phyloP scores from a whole-genome alignment of 2,329 filamentous ascomycete genomes.

The Trichoderma guizhouense region DNA sequence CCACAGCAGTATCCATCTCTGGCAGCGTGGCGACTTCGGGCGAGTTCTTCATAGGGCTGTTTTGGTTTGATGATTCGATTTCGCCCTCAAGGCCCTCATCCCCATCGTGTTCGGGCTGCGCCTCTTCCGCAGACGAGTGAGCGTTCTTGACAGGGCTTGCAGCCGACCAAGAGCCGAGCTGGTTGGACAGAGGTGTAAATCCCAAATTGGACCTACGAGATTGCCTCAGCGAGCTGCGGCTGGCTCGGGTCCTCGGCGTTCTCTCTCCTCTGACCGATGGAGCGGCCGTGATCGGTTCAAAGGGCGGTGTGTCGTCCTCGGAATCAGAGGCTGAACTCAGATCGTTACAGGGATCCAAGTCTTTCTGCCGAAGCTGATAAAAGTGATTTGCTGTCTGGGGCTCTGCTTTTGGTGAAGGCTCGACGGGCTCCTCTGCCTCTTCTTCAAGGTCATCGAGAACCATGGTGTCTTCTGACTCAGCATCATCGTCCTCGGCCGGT shows the following conservation, averaged over 20 bases:
- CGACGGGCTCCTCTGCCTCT: slow-evolving; percentile 20
- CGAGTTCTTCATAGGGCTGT: slow-evolving; percentile 42
- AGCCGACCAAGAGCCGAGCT: slow-evolving; percentile 61
- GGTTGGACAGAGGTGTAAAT: slow-evolving; percentile 62
- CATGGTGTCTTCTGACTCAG: slow-evolving; percentile 24
- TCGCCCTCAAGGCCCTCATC: neutral
- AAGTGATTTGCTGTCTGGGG: slow-evolving; percentile 23
- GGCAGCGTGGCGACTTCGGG: slow-evolving; percentile 1
- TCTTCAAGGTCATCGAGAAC: slow-evolving; percentile 23
- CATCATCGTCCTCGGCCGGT: slow-evolving; percentile 18
- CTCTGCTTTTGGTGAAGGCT: slow-evolving; percentile 12
- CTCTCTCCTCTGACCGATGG: slow-evolving; percentile 36
- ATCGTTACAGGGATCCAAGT: slow-evolving; percentile 42
- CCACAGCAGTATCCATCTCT: slow-evolving; percentile 1
- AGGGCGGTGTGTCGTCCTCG: slow-evolving; percentile 47
- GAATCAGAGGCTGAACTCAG: slow-evolving; percentile 52
- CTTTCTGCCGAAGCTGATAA: slow-evolving; percentile 45
- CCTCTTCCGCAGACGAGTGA: neutral
- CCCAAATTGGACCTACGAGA: slow-evolving; percentile 40
- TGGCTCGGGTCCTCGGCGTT: slow-evolving; percentile 23
- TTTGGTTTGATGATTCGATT: slow-evolving; percentile 24
- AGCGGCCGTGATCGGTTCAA: slow-evolving; percentile 38
- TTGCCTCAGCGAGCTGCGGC: slow-evolving; percentile 16
- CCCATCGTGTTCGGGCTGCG: neutral
- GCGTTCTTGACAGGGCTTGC: slow-evolving; percentile 43